Evolutionary conservation across 768 basidiomycete species (phyloP), one percentile per base, ranked within the genome.

Genomic region (Clavulina sp.): DNA sequence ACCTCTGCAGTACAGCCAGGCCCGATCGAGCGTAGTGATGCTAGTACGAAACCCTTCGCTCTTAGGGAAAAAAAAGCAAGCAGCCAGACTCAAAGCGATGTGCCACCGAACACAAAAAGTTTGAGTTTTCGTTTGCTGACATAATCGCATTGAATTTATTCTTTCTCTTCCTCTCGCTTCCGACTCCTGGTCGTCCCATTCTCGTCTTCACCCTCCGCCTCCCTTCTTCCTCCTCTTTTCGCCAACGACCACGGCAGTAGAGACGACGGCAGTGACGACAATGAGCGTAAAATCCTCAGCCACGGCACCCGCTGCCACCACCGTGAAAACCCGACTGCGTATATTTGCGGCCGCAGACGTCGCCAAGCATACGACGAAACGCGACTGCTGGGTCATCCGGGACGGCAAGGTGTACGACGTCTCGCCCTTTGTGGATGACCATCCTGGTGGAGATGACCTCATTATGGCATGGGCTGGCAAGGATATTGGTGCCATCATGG

Each of bases 371-470:
- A 71, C 67, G 44, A 69, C 72, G 3, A 49, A 70, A 1, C 57
- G 66, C 1, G 84, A 77, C 57, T 89, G 86, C 63, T 96, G 88
- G 86, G 69, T 97, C 48, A 72, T 82, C 2, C 78, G 77, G 63
- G 70, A 70, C 53, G 81, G 81, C 60, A 84, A 80, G 61, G 86
- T 99, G 23, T 97, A 92, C 71, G 80, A 99, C 62, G 78, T 97
- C 49, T 81, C 92, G 2, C 57, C 60, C 3, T 96, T 97, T 66
- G 66, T 92, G 2, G 60, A 73, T 49, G 91, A 93, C 69, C 91
- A 95, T 63, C 89, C 92, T 7, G 93, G 93, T 57, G 91, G 92
- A 2, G 93, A 97, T 64, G 92, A 96, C 62, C 66, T 89, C 56
- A 76, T 99, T 58, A 66, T 91, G 34, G 68, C 77, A 41, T 73